Conservation (phyloP, 2,329 filamentous ascomycete genomes). For the Verticillium klebahnii region DNA sequence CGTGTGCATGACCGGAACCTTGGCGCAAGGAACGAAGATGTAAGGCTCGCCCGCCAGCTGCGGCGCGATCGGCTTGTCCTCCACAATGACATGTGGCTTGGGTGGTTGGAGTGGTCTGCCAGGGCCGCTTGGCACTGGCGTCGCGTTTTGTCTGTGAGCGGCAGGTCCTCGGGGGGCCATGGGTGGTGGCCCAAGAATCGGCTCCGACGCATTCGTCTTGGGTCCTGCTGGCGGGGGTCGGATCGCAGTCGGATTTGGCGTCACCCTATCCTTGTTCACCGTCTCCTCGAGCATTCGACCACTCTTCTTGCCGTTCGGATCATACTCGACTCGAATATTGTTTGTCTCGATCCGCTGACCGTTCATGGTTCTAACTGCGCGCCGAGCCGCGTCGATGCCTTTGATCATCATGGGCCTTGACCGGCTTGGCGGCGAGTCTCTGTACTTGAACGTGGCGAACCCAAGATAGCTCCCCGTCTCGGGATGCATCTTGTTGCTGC, state of each 20-base stretch:
- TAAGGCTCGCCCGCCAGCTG: constrained; percentile 78
- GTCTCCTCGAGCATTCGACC: constrained; percentile 71
- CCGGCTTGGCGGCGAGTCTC: constrained; percentile 59
- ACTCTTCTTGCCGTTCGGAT: constrained; percentile 82
- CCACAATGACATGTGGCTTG: constrained; percentile 51
- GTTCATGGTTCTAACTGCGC: constrained; percentile 72
- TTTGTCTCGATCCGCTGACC: constrained; percentile 75
- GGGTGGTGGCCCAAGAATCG: constrained; percentile 63
- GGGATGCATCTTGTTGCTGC: constrained; percentile 92
- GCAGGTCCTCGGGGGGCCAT: constrained; percentile 85
- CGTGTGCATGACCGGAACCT: constrained; percentile 79
- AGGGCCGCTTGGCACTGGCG: constrained; percentile 15
- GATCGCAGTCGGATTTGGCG: constrained; percentile 21
- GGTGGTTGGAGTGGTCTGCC: constrained; percentile 17
- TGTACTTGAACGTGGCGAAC: constrained; percentile 87
- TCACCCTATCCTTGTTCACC: constrained; percentile 60
- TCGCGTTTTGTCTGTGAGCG: constrained; percentile 37
- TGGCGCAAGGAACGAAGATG: constrained; percentile 81
- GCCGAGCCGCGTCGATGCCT: constrained; percentile 76
- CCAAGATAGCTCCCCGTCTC: constrained; percentile 91
- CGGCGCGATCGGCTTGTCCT: constrained; percentile 60
- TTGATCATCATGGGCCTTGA: constrained; percentile 51
- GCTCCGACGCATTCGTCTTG: constrained; percentile 27
- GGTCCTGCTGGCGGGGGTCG: constrained; percentile 30
- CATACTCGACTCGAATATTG: constrained; percentile 77